Evolutionary conservation across 2,329 filamentous ascomycete species (phyloP), one percentile per base, ranked within the genome.

Genomic region (Arthroderma sp.): DNA sequence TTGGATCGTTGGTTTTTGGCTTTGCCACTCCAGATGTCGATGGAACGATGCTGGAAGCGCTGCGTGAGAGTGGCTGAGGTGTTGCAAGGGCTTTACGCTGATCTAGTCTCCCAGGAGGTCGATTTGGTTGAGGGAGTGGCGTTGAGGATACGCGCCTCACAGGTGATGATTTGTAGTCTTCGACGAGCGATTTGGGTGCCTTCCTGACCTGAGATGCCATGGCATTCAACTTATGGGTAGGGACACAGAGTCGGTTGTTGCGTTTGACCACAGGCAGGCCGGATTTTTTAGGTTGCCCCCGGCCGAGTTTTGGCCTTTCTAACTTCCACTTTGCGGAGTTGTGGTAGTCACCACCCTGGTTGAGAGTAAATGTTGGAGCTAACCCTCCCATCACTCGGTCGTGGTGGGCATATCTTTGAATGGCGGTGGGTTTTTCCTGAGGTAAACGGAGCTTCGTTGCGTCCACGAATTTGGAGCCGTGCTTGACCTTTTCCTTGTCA

Each of bases 391-490:
- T 58, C 33, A 51, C 58, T 11, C 60, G 53, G 42, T 62, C 59
- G 33, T 52, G 57, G 5, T 54, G 51, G 38, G 59, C 59, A 46
- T 58, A 58, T 27, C 56, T 56, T 44, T 62, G 59, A 39, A 53
- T 53, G 5, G 49, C 39, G 1, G 57, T 61, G 5, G 61, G 59
- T 31, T 55, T 51, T 39, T 56, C 51, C 28, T 53, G 54, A 4
- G 60, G 59, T n/a, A 63, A 54, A 11, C 51, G 54, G 31, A 52
- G 38, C 11, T 53, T 56, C 32, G 53, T 54, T 30, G 57, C 62
- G 47, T 74, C 69, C 29, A 83, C 68, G 33, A 84, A 69, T 47
- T 70, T 72, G 48, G 74, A 73, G 9, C 68, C 69, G 46, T 80
- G 76, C 45, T 71, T 69, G 32, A 73, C 70, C 51, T 77, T 76